Evolutionary conservation across 2,329 filamentous ascomycete species (phyloP), one percentile per base, ranked within the genome.

Genomic region (Colletotrichum australisinense): DNA sequence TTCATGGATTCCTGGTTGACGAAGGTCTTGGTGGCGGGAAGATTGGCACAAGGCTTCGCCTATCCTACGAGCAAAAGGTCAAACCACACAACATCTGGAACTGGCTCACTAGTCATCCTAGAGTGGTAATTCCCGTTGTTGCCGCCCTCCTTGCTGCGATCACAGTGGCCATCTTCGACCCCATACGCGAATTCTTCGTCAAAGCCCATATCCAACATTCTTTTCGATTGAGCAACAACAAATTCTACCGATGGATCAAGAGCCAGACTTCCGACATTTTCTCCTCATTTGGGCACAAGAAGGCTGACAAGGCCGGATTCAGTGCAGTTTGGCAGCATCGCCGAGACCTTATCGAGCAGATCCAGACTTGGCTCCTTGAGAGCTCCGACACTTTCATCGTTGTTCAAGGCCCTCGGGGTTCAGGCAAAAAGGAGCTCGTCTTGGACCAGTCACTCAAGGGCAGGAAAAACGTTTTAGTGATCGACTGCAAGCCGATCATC

Each of bases 401-500:
- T 9, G 91, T 99, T 0, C 95, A 98, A 79, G 97, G 97, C 0
- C 95, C 97, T 5, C 91, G 95, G 64, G 97, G 96, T 7, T 97
- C 95, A 0, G 97, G 95, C 1, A 98, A 98, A 83, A 92, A 91
- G 75, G 95, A 98, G 77, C 88, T 98, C 14, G 92, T 98, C 2
- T 81, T 98, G 72, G 93, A 97, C 55, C 94, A 97, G 81, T 93
- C 94, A 0, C 86, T 98, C 19, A 91, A 93, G 75, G 90, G 91
- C 8, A 91, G 93, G 57, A 92, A 90, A 75, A 92, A 97, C 76
- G 94, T 96, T 59, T 86, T 98, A 3, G 86, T 97, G 4, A 90
- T 98, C 57, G 97, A 99, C 83, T 98, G 96, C 86, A 98, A 97
- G 81, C 93, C 94, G 1, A 94, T 98, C 12, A 93, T 96, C 72